Percentiles rank a stretch among this genome's conserved stretches.
Conservation (phyloP, 805 yeast genomes). For the Kluyveromyces starmeri region DNA sequence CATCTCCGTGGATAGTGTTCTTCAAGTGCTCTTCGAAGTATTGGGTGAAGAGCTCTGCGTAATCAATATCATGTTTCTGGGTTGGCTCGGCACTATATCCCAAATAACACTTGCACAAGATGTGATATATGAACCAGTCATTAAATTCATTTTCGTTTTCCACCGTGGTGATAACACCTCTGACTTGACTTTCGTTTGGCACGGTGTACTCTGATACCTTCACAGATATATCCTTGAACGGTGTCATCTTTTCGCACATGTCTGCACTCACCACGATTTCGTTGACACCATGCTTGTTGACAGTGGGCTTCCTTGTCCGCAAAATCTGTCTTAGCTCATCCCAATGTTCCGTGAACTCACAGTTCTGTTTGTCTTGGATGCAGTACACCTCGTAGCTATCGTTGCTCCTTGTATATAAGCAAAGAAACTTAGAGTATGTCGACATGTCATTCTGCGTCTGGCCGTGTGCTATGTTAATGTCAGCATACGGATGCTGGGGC, state of each 20-base stretch:
- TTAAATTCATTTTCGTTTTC: slow-evolving; percentile 26
- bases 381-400: slow-evolving; percentile 15
- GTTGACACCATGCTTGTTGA: slow-evolving; percentile 7
- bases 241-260: slow-evolving; percentile 15
- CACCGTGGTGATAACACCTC: slow-evolving; percentile 32
- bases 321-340: slow-evolving; percentile 10
- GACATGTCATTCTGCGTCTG: slow-evolving; percentile 19
- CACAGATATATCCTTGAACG: slow-evolving; percentile 15
- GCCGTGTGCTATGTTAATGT: slow-evolving; percentile 16
- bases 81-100: slow-evolving; percentile 15
- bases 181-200: slow-evolving; percentile 26
- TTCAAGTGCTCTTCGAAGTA: slow-evolving; percentile 40
- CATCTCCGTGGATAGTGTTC: slow-evolving; percentile 38
- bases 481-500: slow-evolving; percentile 6
- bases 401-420: slow-evolving; percentile 29
- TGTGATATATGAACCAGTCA: slow-evolving; percentile 33
- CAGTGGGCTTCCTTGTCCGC: neutral
- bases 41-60: slow-evolving; percentile 30
- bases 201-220: slow-evolving; percentile 29
- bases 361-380: slow-evolving; percentile 28
- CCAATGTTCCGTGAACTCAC: slow-evolving; percentile 27
- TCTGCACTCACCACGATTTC: slow-evolving; percentile 15
- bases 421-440: slow-evolving; percentile 33
- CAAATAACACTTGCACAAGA: slow-evolving; percentile 31
- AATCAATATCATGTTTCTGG: slow-evolving; percentile 8